A percentile compares a stretch with the other conserved stretches of the same genome.
These are phyloP conservation scores for Pistacia vera DNA, from an alignment of 345 rosid species.

Conservation along the genomic window DNA sequence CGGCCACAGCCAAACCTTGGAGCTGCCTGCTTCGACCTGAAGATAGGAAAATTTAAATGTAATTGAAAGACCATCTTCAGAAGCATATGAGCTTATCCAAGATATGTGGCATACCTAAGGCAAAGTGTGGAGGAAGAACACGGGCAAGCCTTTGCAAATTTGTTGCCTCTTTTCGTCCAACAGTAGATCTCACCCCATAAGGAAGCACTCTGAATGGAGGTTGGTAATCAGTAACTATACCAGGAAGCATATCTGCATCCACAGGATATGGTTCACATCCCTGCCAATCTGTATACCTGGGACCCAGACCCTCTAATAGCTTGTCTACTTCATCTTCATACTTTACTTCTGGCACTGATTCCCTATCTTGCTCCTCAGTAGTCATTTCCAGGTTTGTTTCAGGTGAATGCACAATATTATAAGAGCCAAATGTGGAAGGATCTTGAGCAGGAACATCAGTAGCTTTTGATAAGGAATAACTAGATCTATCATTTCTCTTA, in stretches of 20 bases:
- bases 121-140: constrained; percentile 94
- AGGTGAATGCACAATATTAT: constrained; percentile 31
- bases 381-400: too few species aligned
- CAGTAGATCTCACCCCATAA: constrained; percentile 79
- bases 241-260: constrained; percentile 95
- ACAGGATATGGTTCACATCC: constrained; percentile 85
- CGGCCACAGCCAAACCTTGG: constrained; percentile 89
- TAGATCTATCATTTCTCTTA: constrained; percentile 38
- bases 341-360: constrained; percentile 40
- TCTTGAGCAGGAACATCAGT: constrained; percentile 28
- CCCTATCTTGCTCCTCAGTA: too few species aligned
- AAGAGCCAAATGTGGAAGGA: constrained; percentile 21
- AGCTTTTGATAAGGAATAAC: constrained; percentile 28
- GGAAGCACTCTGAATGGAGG: constrained; percentile 93
- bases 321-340: constrained; percentile 84
- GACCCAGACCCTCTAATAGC: constrained; percentile 79
- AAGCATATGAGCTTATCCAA: neutral
- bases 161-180: constrained; percentile 69
- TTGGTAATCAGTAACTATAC: constrained; percentile 70
- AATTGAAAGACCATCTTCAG: constrained; percentile 17
- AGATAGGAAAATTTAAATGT: constrained; percentile 24
- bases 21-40: constrained; percentile 90
- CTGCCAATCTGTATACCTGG: too few species aligned
- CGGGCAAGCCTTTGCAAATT: constrained; percentile 76
- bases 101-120: constrained; percentile 59